Base-by-base conservation (phyloP, 371 early-diverging fungal genomes). In the Funneliformis caledonium region DNA sequence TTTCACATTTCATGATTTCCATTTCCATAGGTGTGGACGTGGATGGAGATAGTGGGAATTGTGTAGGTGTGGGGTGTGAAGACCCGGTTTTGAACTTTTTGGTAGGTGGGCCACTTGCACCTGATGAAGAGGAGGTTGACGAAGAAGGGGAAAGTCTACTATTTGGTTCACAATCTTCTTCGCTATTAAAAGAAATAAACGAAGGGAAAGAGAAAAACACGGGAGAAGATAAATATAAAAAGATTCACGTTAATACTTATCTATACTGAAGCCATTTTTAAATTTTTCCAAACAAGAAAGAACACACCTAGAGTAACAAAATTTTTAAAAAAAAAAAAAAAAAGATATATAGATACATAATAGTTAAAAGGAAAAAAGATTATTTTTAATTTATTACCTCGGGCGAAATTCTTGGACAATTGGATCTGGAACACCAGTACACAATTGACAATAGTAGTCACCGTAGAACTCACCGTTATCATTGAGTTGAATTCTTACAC, bases 21-120 rank as follows among this genome's bases (percentile, higher is more conserved):
- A 12, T 45, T 45, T 45, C 8, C 45, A 52, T 14, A 12, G 52
- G 16, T 16, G 52, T 52, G 16, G 52, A 2, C 52, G 16, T 52
- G 14, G 19, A 64, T 64, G 22, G 22, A 64, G 64, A 64, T 16
- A 14, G 64, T 64, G 64, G 9, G n/a, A 26, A 26, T 26, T 26
- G 26, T 26, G 45, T 4, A 19, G 67, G 37, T 37, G 69, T 16
- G 9, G 43, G 43, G 19, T 43, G 69, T 45, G 69, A 69, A 16
- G 45, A 19, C n/a, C 69, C 69, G 45, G 43, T 69, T 43, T 69
- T 69, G 19, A 45, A 69, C n/a, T 69, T 69, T 43, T 69, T 69
- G 19, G 14, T n/a, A 19, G 69, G 45, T 19, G 19, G n/a, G 8
- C 69, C 69, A 69, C 69, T 69, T 14, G 43, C 43, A 43, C 69